Conservation (phyloP, 1,284 basidiomycete species). For the Pseudozyma hubeiensis region DNA sequence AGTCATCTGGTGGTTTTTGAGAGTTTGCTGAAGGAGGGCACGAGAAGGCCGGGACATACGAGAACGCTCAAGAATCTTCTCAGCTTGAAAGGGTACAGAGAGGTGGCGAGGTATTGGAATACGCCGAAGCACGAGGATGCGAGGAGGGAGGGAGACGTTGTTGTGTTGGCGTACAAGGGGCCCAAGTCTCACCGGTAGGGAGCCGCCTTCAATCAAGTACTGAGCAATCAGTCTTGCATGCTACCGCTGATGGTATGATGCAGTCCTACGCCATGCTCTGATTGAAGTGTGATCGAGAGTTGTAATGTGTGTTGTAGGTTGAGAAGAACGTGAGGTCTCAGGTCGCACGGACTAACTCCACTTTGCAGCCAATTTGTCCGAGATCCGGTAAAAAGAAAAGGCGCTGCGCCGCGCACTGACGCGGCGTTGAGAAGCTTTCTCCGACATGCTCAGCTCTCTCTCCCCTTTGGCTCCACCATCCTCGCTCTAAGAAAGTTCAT, state of each 20-base stretch:
- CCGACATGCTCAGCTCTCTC: not conserved
- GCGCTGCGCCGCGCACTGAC: slow-evolving; percentile 1
- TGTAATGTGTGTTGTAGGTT: too few relatives aligned
- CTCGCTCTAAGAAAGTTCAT: not conserved
- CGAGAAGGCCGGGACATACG: slow-evolving; percentile 40
- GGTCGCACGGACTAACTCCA: slow-evolving; percentile 9
- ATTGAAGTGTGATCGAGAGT: too few relatives aligned
- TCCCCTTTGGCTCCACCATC: not conserved
- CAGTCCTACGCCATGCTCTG: too few relatives aligned
- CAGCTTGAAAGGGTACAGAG: slow-evolving; percentile 75
- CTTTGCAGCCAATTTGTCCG: slow-evolving; percentile 2
- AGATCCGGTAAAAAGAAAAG: slow-evolving; percentile 8
- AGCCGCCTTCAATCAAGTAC: not conserved
- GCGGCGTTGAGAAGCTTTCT: slow-evolving; percentile 5
- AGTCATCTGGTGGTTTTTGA: slow-evolving; percentile 84
- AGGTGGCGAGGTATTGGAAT: slow-evolving; percentile 77
- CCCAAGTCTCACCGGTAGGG: slow-evolving; percentile 14
- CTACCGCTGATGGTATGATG: too few relatives aligned
- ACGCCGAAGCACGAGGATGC: slow-evolving; percentile 82
- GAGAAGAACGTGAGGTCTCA: too few relatives aligned
- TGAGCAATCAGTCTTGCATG: too few relatives aligned
- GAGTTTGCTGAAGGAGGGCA: slow-evolving; percentile 72
- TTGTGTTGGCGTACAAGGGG: slow-evolving; percentile 73
- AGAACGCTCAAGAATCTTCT: slow-evolving; percentile 72
- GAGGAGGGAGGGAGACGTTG: slow-evolving; percentile 79